Conservation (phyloP, 331 rosid genomes). For the Phaseolus coccineus region DNA sequence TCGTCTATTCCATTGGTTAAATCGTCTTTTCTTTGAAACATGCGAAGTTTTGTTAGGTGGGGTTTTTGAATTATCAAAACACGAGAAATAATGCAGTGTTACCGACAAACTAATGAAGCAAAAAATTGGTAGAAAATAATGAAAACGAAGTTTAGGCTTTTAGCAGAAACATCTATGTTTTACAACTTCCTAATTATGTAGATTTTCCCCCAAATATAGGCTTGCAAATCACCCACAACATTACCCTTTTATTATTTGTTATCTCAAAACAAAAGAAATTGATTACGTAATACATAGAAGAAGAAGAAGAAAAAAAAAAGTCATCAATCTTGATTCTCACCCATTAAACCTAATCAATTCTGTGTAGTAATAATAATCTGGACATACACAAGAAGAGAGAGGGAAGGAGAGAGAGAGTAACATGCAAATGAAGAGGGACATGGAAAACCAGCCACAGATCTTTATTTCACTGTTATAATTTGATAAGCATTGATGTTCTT, state of each 20-base stretch:
- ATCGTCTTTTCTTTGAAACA: background rate
- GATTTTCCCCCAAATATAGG: conserved; percentile 9
- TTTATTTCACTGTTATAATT: conserved; percentile 51
- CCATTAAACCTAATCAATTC: background rate
- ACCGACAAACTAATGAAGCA: conserved; percentile 57
- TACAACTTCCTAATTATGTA: conserved; percentile 15
- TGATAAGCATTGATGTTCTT: conserved; percentile 42
- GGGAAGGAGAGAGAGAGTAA: background rate
- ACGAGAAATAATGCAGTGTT: conserved; percentile 49
- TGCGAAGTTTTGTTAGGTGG: conserved; percentile 36
- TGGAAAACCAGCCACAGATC: conserved; percentile 68
- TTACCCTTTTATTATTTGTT: background rate
- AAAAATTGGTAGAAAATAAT: conserved; percentile 44
- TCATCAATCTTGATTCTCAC: background rate
- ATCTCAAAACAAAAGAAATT: background rate
- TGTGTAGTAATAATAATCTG: background rate
- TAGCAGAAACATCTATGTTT: conserved; percentile 34
- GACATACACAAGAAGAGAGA: background rate
- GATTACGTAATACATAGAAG: background rate
- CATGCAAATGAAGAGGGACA: conserved; percentile 24
- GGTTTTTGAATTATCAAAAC: conserved; percentile 35
- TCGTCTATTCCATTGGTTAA: background rate
- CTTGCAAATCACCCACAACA: conserved; percentile 27
- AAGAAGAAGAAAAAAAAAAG: too few species aligned
- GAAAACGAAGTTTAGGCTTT: conserved; percentile 52